Evolutionary conservation across 2,329 filamentous ascomycete species (phyloP), one percentile per base, ranked within the genome.

Genomic region (Pezicula carpinea): DNA sequence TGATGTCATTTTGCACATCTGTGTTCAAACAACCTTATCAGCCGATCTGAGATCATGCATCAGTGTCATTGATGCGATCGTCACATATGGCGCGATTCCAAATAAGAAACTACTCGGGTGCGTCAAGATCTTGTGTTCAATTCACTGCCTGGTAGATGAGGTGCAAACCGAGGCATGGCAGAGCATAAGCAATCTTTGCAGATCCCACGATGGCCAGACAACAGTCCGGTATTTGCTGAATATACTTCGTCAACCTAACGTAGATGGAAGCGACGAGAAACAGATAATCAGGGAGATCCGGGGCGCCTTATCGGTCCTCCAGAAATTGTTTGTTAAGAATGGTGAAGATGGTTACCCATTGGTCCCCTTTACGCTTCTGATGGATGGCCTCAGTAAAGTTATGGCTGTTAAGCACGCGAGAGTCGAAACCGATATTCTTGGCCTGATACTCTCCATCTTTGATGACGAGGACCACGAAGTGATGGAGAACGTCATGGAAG

Each of bases 21-120:
- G 85, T 65, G 76, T 81, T 63, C 79, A 76, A 55, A 89, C 86
- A 1, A 82, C 75, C 42, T 71, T 76, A 23, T 72, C 80, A 41
- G 74, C 77, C 22, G 86, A 91, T 58, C 72, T 91, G 49, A 74
- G 73, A 44, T 77, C 80, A 15, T 85, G 82, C 57, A 84, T 89
- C 55, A 70, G 74, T 42, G 76, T 89, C 41, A 76, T 90, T 48
- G 79, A 88, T 60, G 76, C 82, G 8, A 77, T 89, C 47, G 81
- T 88, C 45, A 89, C 83, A 0, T 89, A 86, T 61, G 82, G 83
- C 4, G 77, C 81, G 29, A 80, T 91, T 39, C 86, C 87, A 0
- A 70, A 67, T 43, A 70, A 71, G 46, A 81, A 79, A 49, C 72
- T 90, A 34, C 76, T 76, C 55, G 74, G 76, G 29, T 89, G 83